These are phyloP conservation scores for Gnomoniopsis smithogilvyi DNA, from an alignment of 2,329 filamentous ascomycete genomes.

Conservation along the genomic window DNA sequence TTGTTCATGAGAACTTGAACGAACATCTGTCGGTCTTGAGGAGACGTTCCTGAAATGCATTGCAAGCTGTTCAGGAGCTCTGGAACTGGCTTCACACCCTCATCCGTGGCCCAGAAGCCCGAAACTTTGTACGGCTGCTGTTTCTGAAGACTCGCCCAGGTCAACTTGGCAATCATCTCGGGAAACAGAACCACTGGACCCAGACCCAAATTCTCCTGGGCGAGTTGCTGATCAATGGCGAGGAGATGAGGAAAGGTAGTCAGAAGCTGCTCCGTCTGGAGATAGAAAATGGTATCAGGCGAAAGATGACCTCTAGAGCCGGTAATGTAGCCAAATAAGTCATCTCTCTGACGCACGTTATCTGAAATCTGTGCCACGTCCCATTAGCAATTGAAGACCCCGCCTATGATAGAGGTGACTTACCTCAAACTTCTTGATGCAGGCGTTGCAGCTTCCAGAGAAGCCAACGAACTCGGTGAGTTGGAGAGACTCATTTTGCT, in stretches of 20 bases:
- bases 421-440: slow-evolving; percentile 9
- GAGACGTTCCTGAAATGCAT: background rate
- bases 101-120: background rate
- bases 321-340: background rate
- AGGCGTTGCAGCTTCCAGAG: slow-evolving; percentile 12
- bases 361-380: slow-evolving; percentile 1
- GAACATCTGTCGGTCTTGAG: background rate
- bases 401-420: background rate
- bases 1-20: background rate
- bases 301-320: background rate
- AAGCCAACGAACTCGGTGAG: slow-evolving; percentile 3
- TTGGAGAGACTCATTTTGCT: slow-evolving; percentile 9
- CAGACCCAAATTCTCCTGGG: background rate
- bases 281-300: background rate
- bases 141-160: slow-evolving; percentile 11
- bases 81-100: background rate
- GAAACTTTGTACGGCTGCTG: background rate
- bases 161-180: background rate
- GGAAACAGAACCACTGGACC: background rate
- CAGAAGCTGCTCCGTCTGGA: background rate
- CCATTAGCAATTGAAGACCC: background rate
- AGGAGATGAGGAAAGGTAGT: slow-evolving; percentile 10
- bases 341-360: background rate
- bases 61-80: background rate
- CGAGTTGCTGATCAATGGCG: background rate